A percentile compares a stretch with the other conserved stretches of the same genome.
phyloP scores from a whole-genome alignment of 1,284 basidiomycete genomes.

The Porodaedalea pini region DNA sequence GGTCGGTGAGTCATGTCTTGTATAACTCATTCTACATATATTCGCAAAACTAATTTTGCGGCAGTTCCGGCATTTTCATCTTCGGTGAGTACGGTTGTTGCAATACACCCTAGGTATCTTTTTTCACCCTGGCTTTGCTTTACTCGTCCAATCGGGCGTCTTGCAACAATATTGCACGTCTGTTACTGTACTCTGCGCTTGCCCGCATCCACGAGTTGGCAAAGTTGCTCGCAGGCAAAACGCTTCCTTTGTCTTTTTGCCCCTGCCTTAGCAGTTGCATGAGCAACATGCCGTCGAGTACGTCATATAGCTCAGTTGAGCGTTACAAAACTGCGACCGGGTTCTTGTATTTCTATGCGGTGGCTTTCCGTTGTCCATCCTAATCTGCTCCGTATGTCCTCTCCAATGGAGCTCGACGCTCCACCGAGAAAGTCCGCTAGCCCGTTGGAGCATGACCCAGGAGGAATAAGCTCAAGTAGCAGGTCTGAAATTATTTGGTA shows the following conservation, averaged over 20 bases:
- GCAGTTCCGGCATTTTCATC: too few species aligned
- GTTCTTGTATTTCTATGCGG: slow-evolving; percentile 3
- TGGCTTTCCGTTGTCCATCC: slow-evolving; percentile 2
- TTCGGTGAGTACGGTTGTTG: too few species aligned
- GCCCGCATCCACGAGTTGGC: not conserved
- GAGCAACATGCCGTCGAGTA: not conserved
- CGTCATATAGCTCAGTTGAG: not conserved
- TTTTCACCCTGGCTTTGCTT: not conserved
- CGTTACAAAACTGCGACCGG: not conserved
- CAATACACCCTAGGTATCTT: too few species aligned
- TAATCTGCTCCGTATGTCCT: slow-evolving; percentile 1
- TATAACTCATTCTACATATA: too few species aligned
- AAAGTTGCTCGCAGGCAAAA: not conserved
- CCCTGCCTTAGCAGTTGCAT: not conserved
- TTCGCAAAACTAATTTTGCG: too few species aligned
- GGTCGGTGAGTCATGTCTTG: too few species aligned
- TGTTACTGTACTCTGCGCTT: not conserved
- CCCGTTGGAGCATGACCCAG: not conserved
- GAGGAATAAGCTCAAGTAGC: not conserved
- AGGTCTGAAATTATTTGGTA: not conserved
- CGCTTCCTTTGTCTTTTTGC: not conserved
- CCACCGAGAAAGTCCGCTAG: not conserved
- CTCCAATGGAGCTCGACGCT: slow-evolving; percentile 8
- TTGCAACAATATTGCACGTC: not conserved
- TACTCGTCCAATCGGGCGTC: not conserved